Percentiles rank a stretch among this genome's conserved stretches.
Conservation (phyloP, 495 filamentous ascomycete species). For the Trichoderma virens region DNA sequence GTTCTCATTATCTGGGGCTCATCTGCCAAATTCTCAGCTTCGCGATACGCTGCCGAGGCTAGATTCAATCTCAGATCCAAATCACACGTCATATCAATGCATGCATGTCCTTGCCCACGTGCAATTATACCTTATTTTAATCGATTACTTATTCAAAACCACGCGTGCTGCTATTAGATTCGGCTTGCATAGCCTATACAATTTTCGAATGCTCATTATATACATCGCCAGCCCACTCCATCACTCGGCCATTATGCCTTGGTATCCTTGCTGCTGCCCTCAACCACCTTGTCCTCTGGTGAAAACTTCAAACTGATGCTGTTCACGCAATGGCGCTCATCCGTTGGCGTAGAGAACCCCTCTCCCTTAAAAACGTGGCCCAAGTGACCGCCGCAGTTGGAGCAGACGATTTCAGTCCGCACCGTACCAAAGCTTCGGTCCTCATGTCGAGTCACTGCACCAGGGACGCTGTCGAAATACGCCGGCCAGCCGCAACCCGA, state of each 20-base stretch:
- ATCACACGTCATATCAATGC: not conserved
- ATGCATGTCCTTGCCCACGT: not conserved
- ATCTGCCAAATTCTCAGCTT: too few species aligned
- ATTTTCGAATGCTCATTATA: not conserved
- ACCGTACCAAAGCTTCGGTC: conserved; percentile 75
- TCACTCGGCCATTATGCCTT: not conserved
- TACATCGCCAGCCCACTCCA: not conserved
- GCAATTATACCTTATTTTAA: too few species aligned
- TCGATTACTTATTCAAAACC: not conserved
- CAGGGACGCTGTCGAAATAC: conserved; percentile 89
- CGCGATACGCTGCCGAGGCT: too few species aligned
- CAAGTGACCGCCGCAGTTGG: conserved; percentile 88
- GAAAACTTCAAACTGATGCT: conserved; percentile 82
- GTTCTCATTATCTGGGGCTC: too few species aligned
- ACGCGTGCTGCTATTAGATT: not conserved
- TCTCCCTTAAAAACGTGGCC: conserved; percentile 98
- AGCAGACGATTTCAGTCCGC: conserved; percentile 87
- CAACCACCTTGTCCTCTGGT: conserved; percentile 43
- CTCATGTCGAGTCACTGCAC: conserved; percentile 72
- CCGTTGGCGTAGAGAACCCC: conserved; percentile 79
- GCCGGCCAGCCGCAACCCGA: conserved; percentile 97
- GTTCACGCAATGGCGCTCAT: conserved; percentile 97
- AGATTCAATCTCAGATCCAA: not conserved
- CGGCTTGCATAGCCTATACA: not conserved
- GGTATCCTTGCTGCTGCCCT: conserved; percentile 7